These are phyloP conservation scores for Solanum neorickii DNA, from an alignment of 257 asterid genomes.

Conservation along the genomic window DNA sequence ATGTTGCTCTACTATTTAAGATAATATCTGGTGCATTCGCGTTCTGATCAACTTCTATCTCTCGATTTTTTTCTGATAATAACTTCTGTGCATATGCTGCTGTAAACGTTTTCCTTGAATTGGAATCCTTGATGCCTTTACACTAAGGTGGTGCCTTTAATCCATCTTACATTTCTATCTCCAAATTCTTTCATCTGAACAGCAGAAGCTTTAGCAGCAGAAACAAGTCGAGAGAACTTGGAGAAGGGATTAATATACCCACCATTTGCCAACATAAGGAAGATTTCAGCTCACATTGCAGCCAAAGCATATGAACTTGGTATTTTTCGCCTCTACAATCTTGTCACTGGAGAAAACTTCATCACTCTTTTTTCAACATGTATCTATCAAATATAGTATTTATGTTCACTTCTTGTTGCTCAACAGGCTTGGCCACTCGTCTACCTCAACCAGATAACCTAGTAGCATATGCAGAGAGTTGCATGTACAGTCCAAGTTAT, in stretches of 20 bases:
- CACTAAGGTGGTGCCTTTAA: neutral
- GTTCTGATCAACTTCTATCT: neutral
- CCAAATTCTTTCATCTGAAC: slow-evolving; percentile 13
- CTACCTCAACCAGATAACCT: slow-evolving; percentile 64
- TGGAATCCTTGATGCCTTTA: neutral
- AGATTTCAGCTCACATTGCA: slow-evolving; percentile 86
- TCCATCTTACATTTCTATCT: neutral
- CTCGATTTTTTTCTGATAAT: neutral
- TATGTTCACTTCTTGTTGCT: neutral
- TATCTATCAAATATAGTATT: neutral
- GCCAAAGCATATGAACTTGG: slow-evolving; percentile 90
- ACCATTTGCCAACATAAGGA: slow-evolving; percentile 65
- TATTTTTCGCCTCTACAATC: slow-evolving; percentile 1
- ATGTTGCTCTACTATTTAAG: neutral
- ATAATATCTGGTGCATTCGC: neutral
- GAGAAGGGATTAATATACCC: slow-evolving; percentile 78
- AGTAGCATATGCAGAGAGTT: slow-evolving; percentile 63
- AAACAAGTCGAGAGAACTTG: slow-evolving; percentile 60
- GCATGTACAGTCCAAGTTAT: slow-evolving; percentile 87
- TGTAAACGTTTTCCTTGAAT: neutral
- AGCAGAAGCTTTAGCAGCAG: slow-evolving; percentile 85
- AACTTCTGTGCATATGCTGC: neutral
- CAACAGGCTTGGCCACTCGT: slow-evolving; percentile 75
- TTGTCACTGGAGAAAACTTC: neutral
- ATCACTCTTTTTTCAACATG: neutral